Percentiles rank a stretch among this genome's conserved stretches.
Conservation (phyloP, 23 red algal genomes). For the Gracilaria vermiculophylla region DNA sequence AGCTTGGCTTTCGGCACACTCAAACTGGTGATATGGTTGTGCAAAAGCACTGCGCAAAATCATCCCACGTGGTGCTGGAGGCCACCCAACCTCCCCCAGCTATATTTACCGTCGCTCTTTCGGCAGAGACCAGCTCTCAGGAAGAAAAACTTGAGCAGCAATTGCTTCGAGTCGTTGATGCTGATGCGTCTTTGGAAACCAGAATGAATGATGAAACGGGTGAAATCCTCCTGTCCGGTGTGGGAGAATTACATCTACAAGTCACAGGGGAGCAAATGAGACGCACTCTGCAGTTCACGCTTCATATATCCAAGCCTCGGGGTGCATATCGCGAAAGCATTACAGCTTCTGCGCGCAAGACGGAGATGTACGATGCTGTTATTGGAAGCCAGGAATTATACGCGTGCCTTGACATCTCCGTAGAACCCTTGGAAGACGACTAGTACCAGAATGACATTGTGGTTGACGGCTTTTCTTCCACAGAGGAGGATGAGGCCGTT, state of each 20-base stretch:
- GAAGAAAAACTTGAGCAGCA: slow-evolving; percentile 58
- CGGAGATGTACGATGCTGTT: slow-evolving; percentile 30
- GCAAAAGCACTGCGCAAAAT: neutral
- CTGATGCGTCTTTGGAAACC: slow-evolving; percentile 66
- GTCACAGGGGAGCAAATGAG: slow-evolving; percentile 63
- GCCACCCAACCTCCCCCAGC: slow-evolving; percentile 66
- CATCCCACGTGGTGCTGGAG: slow-evolving; percentile 49
- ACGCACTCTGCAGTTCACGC: slow-evolving; percentile 10
- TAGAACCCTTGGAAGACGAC: neutral
- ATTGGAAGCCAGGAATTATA: slow-evolving; percentile 43
- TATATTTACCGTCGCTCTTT: slow-evolving; percentile 79
- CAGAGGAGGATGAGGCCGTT: neutral
- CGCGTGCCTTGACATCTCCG: slow-evolving; percentile 58
- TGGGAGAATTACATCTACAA: slow-evolving; percentile 96
- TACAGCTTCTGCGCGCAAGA: slow-evolving; percentile 5
- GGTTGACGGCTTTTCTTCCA: slow-evolving; percentile 1
- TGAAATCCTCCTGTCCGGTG: slow-evolving; percentile 74
- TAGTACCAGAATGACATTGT: slow-evolving; percentile 29
- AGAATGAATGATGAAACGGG: slow-evolving; percentile 69
- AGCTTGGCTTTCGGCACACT: slow-evolving; percentile 67
- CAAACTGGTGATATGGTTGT: slow-evolving; percentile 86
- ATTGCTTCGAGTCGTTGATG: slow-evolving; percentile 69
- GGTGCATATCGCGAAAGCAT: slow-evolving; percentile 75
- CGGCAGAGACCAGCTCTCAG: slow-evolving; percentile 33
- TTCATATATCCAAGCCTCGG: slow-evolving; percentile 53